These are phyloP conservation scores for Spiromastix sp. DNA, from an alignment of 2,329 filamentous ascomycete species.

Conservation along the genomic window DNA sequence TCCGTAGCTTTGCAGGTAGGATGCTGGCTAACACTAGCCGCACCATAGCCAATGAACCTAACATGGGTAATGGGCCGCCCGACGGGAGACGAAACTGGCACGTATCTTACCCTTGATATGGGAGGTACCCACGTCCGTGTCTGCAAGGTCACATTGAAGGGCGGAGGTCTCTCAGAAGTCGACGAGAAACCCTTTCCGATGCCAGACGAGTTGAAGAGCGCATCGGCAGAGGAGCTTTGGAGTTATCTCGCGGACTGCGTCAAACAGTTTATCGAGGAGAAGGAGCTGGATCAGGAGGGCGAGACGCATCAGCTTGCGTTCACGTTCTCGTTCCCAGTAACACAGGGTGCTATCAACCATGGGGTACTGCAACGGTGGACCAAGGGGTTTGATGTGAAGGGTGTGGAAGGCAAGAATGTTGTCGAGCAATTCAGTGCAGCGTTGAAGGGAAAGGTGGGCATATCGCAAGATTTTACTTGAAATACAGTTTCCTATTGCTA, in stretches of 20 bases:
- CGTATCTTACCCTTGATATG: conserved; percentile 85
- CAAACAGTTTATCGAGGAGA: conserved; percentile 78
- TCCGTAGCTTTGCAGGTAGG: too few species aligned
- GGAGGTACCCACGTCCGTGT: conserved; percentile 92
- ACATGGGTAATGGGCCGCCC: conserved; percentile 92
- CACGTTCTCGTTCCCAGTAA: conserved; percentile 92
- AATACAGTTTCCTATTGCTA: conserved; percentile 3
- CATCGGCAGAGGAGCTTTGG: conserved; percentile 80
- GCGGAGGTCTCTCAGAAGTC: conserved; percentile 85
- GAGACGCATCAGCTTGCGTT: conserved; percentile 68
- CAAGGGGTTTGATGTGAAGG: conserved; percentile 90
- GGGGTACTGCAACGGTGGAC: conserved; percentile 92
- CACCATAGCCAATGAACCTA: conserved; percentile 80
- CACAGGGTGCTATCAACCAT: conserved; percentile 86
- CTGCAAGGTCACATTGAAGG: conserved; percentile 75
- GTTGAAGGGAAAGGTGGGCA: conserved; percentile 53
- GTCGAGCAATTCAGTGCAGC: conserved; percentile 80
- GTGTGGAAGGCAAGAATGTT: conserved; percentile 82
- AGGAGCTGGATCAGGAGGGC: conserved; percentile 58
- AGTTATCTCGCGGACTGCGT: conserved; percentile 90
- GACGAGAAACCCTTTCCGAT: conserved; percentile 94
- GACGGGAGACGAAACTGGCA: conserved; percentile 76
- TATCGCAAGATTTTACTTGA: not conserved
- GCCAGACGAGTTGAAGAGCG: conserved; percentile 84
- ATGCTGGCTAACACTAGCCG: too few species aligned